Evolutionary conservation across 2,329 filamentous ascomycete species (phyloP).

Genomic region (Mariannaea elegans): DNA sequence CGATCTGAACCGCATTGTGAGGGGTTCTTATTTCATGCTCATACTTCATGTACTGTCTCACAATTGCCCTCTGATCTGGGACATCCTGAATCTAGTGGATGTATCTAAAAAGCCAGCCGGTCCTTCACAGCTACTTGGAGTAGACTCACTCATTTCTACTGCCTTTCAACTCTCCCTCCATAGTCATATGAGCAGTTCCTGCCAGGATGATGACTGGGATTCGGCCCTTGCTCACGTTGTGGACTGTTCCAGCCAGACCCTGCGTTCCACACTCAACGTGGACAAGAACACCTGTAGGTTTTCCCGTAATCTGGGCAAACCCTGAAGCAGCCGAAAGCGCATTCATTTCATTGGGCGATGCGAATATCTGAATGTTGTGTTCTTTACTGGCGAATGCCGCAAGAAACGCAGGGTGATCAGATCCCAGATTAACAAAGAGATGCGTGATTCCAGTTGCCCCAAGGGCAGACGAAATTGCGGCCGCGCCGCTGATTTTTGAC

Average conservation of each 20-base stretch:
- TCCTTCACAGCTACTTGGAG: neutral
- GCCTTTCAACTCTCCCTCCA: slow-evolving; percentile 40
- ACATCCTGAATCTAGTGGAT: slow-evolving; percentile 34
- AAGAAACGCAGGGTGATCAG: slow-evolving; percentile 51
- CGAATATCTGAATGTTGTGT: slow-evolving; percentile 38
- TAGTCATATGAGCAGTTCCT: slow-evolving; percentile 53
- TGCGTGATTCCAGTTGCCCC: slow-evolving; percentile 54
- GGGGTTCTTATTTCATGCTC: slow-evolving; percentile 20
- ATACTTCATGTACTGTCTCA: slow-evolving; percentile 24
- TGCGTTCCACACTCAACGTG: slow-evolving; percentile 43
- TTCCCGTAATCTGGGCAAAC: slow-evolving; percentile 40
- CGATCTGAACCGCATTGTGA: slow-evolving; percentile 20
- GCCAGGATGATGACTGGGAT: slow-evolving; percentile 53
- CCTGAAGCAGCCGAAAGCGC: slow-evolving; percentile 35
- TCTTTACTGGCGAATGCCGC: slow-evolving; percentile 40
- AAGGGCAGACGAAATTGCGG: no score
- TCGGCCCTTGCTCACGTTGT: slow-evolving; percentile 40
- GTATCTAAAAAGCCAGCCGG: neutral
- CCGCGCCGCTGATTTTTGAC: no score
- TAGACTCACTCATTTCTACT: slow-evolving; percentile 25
- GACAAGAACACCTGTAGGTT: slow-evolving; percentile 38
- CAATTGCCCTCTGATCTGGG: slow-evolving; percentile 23
- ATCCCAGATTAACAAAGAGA: slow-evolving; percentile 63
- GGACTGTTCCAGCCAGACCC: slow-evolving; percentile 37
- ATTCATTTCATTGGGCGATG: slow-evolving; percentile 45